These are phyloP conservation scores for Torulaspora franciscae DNA, from an alignment of 805 yeast genomes.

Conservation along the genomic window DNA sequence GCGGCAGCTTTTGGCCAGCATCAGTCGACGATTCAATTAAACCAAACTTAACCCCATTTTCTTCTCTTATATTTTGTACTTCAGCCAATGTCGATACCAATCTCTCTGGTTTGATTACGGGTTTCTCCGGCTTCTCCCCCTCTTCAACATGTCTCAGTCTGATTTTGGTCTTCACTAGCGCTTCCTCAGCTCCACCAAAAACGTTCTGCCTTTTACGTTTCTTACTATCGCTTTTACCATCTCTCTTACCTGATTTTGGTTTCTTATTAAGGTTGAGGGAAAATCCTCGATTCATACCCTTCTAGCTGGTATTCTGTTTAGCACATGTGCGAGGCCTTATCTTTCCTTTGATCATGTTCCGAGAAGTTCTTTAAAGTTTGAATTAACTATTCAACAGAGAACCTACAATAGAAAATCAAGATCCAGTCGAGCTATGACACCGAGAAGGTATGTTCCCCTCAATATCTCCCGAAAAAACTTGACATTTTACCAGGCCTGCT, in stretches of 20 bases:
- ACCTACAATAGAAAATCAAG: neutral
- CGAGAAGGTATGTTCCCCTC: neutral
- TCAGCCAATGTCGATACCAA: slow-evolving; percentile 5
- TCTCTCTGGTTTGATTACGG: slow-evolving; percentile 19
- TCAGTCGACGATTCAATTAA: neutral
- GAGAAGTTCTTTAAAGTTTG: neutral
- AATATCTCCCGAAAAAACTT: neutral
- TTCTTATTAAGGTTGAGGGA: slow-evolving; percentile 21
- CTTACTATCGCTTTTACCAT: slow-evolving; percentile 8
- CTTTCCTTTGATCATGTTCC: neutral
- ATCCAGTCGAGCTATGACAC: slow-evolving; percentile 1
- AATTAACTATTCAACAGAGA: neutral
- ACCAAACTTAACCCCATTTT: slow-evolving; percentile 5
- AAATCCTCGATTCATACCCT: slow-evolving; percentile 12
- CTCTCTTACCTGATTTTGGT: slow-evolving; percentile 13
- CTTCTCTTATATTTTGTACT: neutral
- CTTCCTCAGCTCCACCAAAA: slow-evolving; percentile 16
- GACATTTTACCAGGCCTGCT: neutral
- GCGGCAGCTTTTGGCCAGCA: neutral
- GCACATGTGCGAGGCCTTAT: neutral
- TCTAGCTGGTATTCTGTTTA: neutral
- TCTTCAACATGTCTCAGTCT: slow-evolving; percentile 23
- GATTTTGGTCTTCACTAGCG: slow-evolving; percentile 12
- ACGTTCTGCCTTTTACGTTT: slow-evolving; percentile 20
- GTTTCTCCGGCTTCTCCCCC: slow-evolving; percentile 8